Evolutionary conservation across 202 grass and related monocot species (phyloP).

Genomic region (Bolboschoenoplectus hybrid): DNA sequence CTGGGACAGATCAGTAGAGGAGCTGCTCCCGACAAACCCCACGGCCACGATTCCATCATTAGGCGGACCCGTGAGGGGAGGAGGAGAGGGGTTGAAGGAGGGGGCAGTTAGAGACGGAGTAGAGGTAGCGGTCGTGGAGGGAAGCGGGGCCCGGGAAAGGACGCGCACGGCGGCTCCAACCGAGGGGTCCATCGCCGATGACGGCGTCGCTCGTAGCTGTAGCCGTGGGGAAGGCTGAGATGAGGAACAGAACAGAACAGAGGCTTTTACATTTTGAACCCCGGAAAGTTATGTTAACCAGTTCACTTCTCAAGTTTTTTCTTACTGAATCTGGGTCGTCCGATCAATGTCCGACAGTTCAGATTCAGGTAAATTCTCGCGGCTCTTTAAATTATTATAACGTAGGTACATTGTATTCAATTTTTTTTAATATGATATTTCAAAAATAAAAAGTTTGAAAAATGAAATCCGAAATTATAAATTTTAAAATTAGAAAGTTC

Average conservation of each 20-base stretch:
- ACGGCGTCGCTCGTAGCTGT: constrained; percentile 41
- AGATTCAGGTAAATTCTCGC: no score
- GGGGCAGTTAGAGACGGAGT: not conserved
- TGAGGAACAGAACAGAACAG: not conserved
- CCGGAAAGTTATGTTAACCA: not conserved
- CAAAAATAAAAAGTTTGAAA: no score
- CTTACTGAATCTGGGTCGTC: no score
- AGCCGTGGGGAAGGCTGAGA: not conserved
- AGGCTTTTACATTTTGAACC: not conserved
- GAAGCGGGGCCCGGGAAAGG: constrained; percentile 49
- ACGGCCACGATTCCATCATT: constrained; percentile 74
- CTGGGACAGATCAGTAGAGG: constrained; percentile 44
- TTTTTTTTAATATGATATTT: no score
- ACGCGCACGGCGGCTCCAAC: constrained; percentile 55
- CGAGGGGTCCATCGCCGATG: constrained; percentile 14
- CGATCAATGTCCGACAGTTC: no score
- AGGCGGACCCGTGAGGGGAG: constrained; percentile 24
- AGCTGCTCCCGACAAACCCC: constrained; percentile 62
- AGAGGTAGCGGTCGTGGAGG: not conserved
- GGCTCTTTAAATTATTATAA: no score
- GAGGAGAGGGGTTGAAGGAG: not conserved
- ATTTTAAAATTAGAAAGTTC: no score
- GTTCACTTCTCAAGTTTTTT: no score
- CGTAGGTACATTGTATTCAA: no score
- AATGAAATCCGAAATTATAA: no score